Evolutionary conservation across 108 stramenopile genomes (phyloP).

Genomic region (Skeletonema costatum): DNA sequence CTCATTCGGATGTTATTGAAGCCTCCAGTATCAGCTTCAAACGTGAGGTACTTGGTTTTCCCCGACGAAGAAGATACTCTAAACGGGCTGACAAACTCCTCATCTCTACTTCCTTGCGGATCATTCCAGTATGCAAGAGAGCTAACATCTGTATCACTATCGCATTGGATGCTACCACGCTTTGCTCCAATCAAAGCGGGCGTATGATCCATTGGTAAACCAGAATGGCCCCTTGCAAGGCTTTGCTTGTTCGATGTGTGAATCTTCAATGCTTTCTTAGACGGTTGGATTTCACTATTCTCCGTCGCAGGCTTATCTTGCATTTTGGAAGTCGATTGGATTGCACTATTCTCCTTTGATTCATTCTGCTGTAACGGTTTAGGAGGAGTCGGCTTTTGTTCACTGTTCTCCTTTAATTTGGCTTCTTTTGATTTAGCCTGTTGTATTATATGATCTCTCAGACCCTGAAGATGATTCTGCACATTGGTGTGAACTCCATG

Average conservation of each 20-base stretch:
- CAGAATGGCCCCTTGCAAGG: constrained; percentile 71
- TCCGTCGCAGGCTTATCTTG: background rate
- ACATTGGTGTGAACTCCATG: constrained; percentile 46
- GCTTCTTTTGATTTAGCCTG: background rate
- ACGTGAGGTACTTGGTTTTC: constrained; percentile 62
- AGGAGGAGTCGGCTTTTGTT: background rate
- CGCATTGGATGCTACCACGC: constrained; percentile 67
- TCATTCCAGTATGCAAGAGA: constrained; percentile 84
- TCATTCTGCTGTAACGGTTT: background rate
- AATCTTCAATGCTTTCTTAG: constrained; percentile 5
- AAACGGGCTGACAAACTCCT: constrained; percentile 70
- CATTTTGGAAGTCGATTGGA: background rate
- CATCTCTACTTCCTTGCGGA: constrained; percentile 68
- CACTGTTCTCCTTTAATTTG: background rate
- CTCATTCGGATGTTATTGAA: constrained; percentile 58
- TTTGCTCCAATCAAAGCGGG: constrained; percentile 79
- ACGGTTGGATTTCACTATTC: background rate
- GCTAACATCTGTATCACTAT: constrained; percentile 48
- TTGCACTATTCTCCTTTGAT: background rate
- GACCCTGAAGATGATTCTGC: constrained; percentile 12
- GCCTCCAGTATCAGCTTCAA: constrained; percentile 69
- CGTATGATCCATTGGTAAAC: constrained; percentile 74
- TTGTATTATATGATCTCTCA: constrained; percentile 26
- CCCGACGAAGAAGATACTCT: constrained; percentile 20
- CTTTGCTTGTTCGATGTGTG: background rate